Evolutionary conservation across 169 alveolate species (phyloP).

Genomic region (Plasmodium yoelii): DNA sequence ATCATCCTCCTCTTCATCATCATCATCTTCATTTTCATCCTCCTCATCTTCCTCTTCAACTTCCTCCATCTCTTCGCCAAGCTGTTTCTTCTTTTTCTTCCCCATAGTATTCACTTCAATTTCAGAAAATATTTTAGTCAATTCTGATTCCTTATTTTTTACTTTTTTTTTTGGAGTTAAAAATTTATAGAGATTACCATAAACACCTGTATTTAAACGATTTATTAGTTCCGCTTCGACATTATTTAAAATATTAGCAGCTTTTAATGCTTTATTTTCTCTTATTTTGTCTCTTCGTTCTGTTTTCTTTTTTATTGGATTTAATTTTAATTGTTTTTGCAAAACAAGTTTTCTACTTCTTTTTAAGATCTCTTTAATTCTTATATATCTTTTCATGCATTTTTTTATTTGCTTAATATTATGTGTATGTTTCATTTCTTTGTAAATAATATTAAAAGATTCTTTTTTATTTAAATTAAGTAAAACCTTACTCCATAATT

Average conservation of each 20-base stretch:
- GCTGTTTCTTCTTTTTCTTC: conserved; percentile 1
- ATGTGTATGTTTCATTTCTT: conserved; percentile 94
- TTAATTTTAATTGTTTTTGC: conserved; percentile 79
- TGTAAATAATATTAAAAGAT: conserved; percentile 95
- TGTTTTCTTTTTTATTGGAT: conserved; percentile 97
- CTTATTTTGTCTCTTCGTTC: conserved; percentile 98
- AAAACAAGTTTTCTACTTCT: conserved; percentile 92
- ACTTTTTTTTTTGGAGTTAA: conserved; percentile 55
- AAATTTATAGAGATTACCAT: conserved; percentile 53
- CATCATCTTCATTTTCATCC: not conserved
- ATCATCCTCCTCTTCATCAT: not conserved
- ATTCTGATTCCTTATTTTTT: conserved; percentile 65
- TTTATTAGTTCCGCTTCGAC: conserved; percentile 96
- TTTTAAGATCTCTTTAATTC: conserved; percentile 95
- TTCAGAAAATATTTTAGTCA: conserved; percentile 28
- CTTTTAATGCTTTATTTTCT: conserved; percentile 96
- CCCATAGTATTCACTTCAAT: not conserved
- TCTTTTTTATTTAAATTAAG: conserved; percentile 91
- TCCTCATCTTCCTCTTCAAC: not conserved
- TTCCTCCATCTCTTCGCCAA: not conserved
- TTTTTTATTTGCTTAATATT: conserved; percentile 95
- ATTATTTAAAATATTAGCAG: conserved; percentile 97
- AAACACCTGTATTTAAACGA: conserved; percentile 92
- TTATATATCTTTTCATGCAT: conserved; percentile 96
- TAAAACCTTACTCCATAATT: conserved; percentile 96